Evolutionary conservation across 257 asterid genomes (phyloP), one percentile per base, ranked within the genome.

Genomic region (Plantago major): DNA sequence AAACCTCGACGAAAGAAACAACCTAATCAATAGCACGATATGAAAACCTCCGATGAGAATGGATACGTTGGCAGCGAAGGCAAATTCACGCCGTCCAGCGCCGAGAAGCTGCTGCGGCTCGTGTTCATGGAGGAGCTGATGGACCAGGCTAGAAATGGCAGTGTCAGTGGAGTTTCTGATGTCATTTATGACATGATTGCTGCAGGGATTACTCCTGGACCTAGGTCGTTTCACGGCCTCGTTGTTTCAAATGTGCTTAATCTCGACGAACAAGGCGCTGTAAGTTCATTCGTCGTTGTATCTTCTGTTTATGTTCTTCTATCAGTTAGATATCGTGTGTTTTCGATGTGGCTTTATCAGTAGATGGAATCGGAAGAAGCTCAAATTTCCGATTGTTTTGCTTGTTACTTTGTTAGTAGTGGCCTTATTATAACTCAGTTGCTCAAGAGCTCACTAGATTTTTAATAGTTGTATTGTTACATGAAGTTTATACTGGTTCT

Each of bases 151-250:
- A 63, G 98, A 15, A 78, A 72, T 26, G 95, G 84, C 30, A 85
- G 82, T 73, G 73, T 74, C 10, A 58, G 75, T 17, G 98, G 93
- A 16, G 98, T 84, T 69, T 88, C 98, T 49, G 90, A 82, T 45
- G 95, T 92, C 59, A 82, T 92, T 38, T 92, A 92, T 59, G 98
- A 92, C 66, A 92, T 92, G 98, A 74, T 88, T 76, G 97, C 98
- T 19, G 97, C 98, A n/a, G 98, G 98, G 46, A 75, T 92, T 50
- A 78, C 77, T 40, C 98, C 97, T 61, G 98, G 98, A 19, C 97
- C 97, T 42, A 85, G 97, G 74, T 82, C 98, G 18, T 92, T 88
- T 66, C 98, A 92, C 55, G 98, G 95, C 6, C 75, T 92, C 16
- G 81, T 92, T 11, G 98, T 92, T 62, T 76, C 98, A 4, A 79